Evolutionary conservation across 192 early-diverging fungal species (phyloP).

Genomic region (Backusella macrospora): DNA sequence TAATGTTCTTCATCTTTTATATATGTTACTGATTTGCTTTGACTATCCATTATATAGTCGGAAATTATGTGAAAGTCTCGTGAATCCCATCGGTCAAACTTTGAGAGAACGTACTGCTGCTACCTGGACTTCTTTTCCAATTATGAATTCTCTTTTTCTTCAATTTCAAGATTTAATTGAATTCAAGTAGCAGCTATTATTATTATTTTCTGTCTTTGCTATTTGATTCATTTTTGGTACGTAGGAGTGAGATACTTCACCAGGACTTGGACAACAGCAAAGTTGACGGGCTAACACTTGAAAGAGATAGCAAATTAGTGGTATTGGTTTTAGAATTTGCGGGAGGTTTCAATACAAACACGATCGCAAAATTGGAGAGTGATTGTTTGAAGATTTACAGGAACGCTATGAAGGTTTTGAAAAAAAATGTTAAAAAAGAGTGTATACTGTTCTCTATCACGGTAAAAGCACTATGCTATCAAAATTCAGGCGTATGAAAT

Average conservation of each 20-base stretch:
- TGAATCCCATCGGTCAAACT: background rate
- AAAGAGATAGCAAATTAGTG: slow-evolving; percentile 5
- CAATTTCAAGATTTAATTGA: slow-evolving; percentile 14
- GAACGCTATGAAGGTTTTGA: background rate
- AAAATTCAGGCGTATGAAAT: background rate
- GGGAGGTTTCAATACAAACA: slow-evolving; percentile 8
- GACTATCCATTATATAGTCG: slow-evolving; percentile 1
- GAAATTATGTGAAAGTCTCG: slow-evolving; percentile 15
- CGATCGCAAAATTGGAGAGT: background rate
- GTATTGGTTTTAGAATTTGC: background rate
- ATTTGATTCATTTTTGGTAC: background rate
- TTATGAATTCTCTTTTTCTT: slow-evolving; percentile 1
- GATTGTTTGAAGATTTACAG: slow-evolving; percentile 7
- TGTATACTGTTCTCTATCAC: slow-evolving; percentile 1
- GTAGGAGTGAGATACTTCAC: slow-evolving; percentile 2
- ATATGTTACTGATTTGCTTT: background rate
- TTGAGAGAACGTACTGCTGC: slow-evolving; percentile 11
- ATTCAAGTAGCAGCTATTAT: background rate
- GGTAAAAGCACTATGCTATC: slow-evolving; percentile 3
- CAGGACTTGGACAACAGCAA: background rate
- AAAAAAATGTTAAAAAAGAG: background rate
- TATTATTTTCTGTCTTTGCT: slow-evolving; percentile 16
- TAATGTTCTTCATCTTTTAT: slow-evolving; percentile 21
- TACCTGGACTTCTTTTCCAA: slow-evolving; percentile 8
- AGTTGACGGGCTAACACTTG: background rate